Evolutionary conservation across 2,329 filamentous ascomycete genomes (phyloP), one percentile per base, ranked within the genome.

Genomic region (Fusarium anthophilum): DNA sequence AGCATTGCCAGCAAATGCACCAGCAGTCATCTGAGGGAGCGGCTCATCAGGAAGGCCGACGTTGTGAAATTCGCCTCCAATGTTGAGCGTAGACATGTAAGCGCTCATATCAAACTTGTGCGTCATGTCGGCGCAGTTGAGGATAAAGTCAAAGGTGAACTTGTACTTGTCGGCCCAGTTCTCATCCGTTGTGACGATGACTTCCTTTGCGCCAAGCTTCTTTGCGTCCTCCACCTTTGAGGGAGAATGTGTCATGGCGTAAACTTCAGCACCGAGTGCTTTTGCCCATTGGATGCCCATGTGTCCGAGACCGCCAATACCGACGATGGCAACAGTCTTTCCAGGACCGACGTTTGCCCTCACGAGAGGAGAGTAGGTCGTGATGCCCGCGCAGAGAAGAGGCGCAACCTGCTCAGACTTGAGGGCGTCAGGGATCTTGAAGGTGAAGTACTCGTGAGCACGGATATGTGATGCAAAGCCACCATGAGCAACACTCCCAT

Each of bases 301-400:
- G 79, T 96, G 93, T 0, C 93, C 93, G 1, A 95, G 82, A 1
- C 93, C 93, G 12, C 93, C 93, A 18, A 95, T 85, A 12, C 93
- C 93, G 18, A 85, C 60, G 30, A 96, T 88, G 0, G 90, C 93
- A 1, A 96, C 91, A 8, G 83, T 86, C 81, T 93, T 93, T 9
- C 93, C 93, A 0, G 91, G 91, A 0, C 93, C 93, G 39, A 90
- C 87, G 4, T 89, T 90, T 41, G 93, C 90, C 35, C 91, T 87
- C 56, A 87, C 87, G 22, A 96, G 82, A 0, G 94, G 93, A 9
- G 88, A 88, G 79, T 89, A 96, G 1, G 92, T 88, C 0, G 94
- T 96, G 59, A 96, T 87, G 3, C 94, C 94, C 4, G 91, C 94
- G 79, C 94, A 96, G 35, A 96, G 86, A 85, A 96, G 90, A 3